Conservation (phyloP, 257 asterid genomes). For the Lithospermum erythrorhizon region DNA sequence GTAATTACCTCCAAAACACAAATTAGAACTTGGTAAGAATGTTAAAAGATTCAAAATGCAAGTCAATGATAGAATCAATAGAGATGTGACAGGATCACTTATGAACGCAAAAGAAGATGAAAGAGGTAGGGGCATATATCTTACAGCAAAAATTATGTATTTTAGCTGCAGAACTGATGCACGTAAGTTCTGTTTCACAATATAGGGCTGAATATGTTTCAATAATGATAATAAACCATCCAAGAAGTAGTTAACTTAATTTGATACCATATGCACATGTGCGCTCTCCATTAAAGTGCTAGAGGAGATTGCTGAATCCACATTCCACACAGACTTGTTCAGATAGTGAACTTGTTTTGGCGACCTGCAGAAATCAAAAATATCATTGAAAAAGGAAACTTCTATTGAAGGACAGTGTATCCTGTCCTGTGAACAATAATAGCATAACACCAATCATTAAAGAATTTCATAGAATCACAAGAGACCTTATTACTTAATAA, state of each 20-base stretch:
- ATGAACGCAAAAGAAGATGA: no score
- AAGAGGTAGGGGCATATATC: no score
- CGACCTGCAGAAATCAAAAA: constrained; percentile 37
- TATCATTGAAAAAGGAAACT: not conserved
- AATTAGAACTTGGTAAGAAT: no score
- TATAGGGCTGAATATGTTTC: not conserved
- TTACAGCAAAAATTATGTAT: not conserved
- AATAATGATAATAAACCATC: not conserved
- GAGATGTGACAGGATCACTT: no score
- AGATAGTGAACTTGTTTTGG: constrained; percentile 62
- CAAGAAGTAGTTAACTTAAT: constrained; percentile 1
- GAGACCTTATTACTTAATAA: not conserved
- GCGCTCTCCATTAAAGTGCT: constrained; percentile 84
- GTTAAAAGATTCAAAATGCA: no score
- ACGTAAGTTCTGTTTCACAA: constrained; percentile 2
- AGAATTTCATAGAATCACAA: not conserved
- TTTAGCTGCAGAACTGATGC: constrained; percentile 1
- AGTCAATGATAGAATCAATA: no score
- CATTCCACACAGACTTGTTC: constrained; percentile 68
- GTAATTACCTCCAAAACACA: no score
- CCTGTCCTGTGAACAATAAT: not conserved
- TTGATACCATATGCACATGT: constrained; percentile 47
- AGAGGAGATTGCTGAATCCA: constrained; percentile 60
- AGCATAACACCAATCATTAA: not conserved
- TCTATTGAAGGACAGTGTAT: not conserved